Base-by-base conservation (phyloP, 108 stramenopile genomes). In the Cyclotella sp. region DNA sequence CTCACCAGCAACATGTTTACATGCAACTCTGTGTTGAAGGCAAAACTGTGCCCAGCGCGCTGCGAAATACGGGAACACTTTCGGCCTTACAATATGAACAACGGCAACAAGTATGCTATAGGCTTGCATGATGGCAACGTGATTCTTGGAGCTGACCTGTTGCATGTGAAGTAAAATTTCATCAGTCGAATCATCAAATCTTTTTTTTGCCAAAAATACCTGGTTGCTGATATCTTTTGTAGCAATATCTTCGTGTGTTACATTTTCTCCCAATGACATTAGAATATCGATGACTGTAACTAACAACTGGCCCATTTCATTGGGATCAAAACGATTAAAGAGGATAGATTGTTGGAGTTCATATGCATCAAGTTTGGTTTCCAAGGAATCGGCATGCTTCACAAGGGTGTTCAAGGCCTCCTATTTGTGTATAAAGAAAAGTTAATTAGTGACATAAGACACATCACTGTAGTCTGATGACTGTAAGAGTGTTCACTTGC, bases 341-440 rank as follows among this genome's bases (percentile, higher is more conserved):
- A 63, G n/a, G 27, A 62, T 34, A 12, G 19, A 42, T 5, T 57
- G 57, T 39, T 59, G 61, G 22, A 73, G 39, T 43, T 27, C 46
- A 24, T 77, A 82, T 41, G 81, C 75, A 65, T 71, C 62, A 27
- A 82, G 40, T 52, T 82, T 82, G 43, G 63, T 68, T 49, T 82
- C 43, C 24, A 82, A 19, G 0, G 63, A 61, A 55, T 39, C 44
- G 30, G 62, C 69, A 29, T 77, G n/a, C 8, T 57, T 53, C 0
- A 77, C 15, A 19, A 77, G 19, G 6, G 29, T 22, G 26, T 52
- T 45, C 53, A 68, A n/a, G 26, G 68, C 54, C 13, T 49, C 40
- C 24, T 63, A n/a, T n/a, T n/a, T n/a, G n/a, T n/a, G n/a, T n/a
- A n/a, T n/a, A n/a, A n/a, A n/a, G n/a, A n/a, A n/a, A n/a, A n/a